These are phyloP conservation scores for Pseudocercospora macadamiae DNA, from an alignment of 2,329 filamentous ascomycete species.

Conservation along the genomic window DNA sequence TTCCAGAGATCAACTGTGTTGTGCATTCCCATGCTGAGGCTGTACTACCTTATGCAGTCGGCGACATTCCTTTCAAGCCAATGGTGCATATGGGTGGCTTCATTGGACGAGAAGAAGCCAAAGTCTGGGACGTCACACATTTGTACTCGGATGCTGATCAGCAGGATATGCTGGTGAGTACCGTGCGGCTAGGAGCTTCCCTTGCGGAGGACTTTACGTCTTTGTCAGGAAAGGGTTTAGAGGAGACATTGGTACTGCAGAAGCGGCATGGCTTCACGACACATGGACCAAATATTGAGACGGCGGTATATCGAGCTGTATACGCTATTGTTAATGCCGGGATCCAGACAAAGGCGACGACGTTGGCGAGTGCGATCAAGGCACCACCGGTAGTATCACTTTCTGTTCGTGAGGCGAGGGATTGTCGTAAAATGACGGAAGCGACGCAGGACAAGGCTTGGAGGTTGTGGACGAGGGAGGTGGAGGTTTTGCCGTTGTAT, in stretches of 20 bases:
- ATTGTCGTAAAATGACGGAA: slow-evolving; percentile 34
- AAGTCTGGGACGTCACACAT: slow-evolving; percentile 29
- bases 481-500: slow-evolving; percentile 34
- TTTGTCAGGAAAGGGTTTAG: slow-evolving; percentile 7
- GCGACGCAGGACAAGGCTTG: slow-evolving; percentile 34
- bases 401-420: slow-evolving; percentile 28
- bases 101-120: slow-evolving; percentile 37
- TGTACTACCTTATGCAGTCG: slow-evolving; percentile 48
- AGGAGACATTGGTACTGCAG: slow-evolving; percentile 50
- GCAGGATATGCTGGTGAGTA: slow-evolving; percentile 32
- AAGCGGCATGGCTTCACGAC: slow-evolving; percentile 51
- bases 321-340: slow-evolving; percentile 51
- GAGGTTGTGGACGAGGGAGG: slow-evolving; percentile 38
- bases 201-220: slow-evolving; percentile 27
- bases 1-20: slow-evolving; percentile 43
- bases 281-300: slow-evolving; percentile 42
- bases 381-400: slow-evolving; percentile 19
- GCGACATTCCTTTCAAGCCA: slow-evolving; percentile 43
- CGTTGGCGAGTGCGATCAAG: slow-evolving; percentile 16
- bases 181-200: slow-evolving; percentile 23
- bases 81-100: slow-evolving; percentile 51
- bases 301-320: slow-evolving; percentile 47
- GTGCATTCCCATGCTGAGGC: slow-evolving; percentile 51
- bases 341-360: slow-evolving; percentile 46
- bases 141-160: slow-evolving; percentile 23